Conservation (phyloP, 2,329 filamentous ascomycete species). For the Orbilia brochopaga region DNA sequence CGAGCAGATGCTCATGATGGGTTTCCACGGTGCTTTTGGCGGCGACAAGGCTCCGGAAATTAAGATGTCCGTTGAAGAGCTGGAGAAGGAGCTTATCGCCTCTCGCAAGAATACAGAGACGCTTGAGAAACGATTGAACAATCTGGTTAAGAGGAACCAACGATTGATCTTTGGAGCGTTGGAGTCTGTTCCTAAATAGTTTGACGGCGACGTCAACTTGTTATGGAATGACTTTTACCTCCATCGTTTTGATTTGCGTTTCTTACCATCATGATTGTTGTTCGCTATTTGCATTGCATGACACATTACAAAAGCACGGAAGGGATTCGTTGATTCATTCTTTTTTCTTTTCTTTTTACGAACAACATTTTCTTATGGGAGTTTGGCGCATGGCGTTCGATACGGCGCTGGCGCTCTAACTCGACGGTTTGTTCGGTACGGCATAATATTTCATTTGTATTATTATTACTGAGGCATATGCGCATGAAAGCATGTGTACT, state of each 20-base stretch:
- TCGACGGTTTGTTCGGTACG: too few species aligned
- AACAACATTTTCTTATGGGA: neutral
- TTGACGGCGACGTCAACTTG: neutral
- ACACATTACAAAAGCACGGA: too few species aligned
- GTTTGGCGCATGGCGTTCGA: neutral
- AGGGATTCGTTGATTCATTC: neutral
- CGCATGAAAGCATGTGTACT: too few species aligned
- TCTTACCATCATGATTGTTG: too few species aligned
- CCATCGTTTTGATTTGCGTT: too few species aligned
- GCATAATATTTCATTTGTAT: too few species aligned
- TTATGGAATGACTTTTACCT: neutral
- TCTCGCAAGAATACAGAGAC: constrained; percentile 68
- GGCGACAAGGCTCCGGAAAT: constrained; percentile 28
- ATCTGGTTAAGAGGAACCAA: constrained; percentile 67
- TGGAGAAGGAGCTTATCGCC: constrained; percentile 63
- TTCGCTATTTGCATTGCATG: too few species aligned
- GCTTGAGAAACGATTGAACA: constrained; percentile 68
- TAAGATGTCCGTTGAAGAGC: constrained; percentile 67
- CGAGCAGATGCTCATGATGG: constrained; percentile 46
- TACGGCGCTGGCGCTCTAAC: too few species aligned
- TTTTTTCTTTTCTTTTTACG: neutral
- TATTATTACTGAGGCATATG: too few species aligned
- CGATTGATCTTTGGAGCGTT: constrained; percentile 47
- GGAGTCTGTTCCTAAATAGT: neutral
- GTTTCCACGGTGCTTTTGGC: constrained; percentile 39